Base-by-base conservation (phyloP, 495 filamentous ascomycete genomes). In the Talaromyces proteolyticus region DNA sequence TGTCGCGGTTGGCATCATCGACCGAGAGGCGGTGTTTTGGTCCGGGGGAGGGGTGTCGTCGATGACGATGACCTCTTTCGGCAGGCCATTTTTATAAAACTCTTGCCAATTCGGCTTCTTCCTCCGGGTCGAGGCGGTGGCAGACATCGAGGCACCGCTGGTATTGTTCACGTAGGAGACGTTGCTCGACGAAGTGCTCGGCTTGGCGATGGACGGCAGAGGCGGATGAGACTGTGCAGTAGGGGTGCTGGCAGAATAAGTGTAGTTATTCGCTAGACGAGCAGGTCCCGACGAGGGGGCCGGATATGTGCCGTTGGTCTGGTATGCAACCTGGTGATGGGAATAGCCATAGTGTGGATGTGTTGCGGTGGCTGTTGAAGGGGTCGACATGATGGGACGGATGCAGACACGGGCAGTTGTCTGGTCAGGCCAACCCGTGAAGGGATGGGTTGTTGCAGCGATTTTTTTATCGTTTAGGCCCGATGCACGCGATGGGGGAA, bases 31-130 rank as follows among this genome's bases (percentile, higher is more conserved):
- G 18, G 60, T 59, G 39, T 66, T 66, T 57, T 54, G 78, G 66
- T 72, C 80, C 24, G 85, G 81, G 50, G 86, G 85, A 37, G 86
- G 82, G n/a, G 87, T 84, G 68, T 96, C 92, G 58, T 95, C 88
- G 63, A 97, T 97, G 52, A 96, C 84, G 61, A 97, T 96, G 63
- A 97, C 80, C 67, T 96, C 91, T 62, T 91, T 87, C 12, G 92
- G 92, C 14, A 92, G 66, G 17, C 92, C 92, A 68, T 96, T 94
- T 63, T 87, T 88, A 67, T 95, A 97, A 62, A 95, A 97, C 52
- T 83, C 79, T 25, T 79, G 69, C 92, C 92, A 97, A 72, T 97
- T 82, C 51, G 88, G 85, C 53, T 73, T 69, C 59, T 70, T 72
- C 53, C 78, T 75, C 54, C 80, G 73, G n/a, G 78, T 76, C 42